Base-by-base conservation (phyloP, 192 early-diverging fungal species). In the Gaertneriomyces semiglobifer region DNA sequence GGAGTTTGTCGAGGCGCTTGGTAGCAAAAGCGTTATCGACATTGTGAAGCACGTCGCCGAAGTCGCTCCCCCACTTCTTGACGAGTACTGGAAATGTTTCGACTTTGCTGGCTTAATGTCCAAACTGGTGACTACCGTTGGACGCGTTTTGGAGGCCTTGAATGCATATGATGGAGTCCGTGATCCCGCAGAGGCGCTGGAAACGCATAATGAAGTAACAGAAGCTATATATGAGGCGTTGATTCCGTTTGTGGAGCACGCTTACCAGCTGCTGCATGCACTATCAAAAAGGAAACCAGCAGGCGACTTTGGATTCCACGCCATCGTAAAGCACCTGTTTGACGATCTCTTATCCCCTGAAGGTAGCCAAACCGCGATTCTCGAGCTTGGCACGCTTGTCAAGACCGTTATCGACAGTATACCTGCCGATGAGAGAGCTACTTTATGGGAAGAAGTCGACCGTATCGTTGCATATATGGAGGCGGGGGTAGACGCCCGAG, bases 31-130 rank as follows among this genome's bases (percentile, higher is more conserved):
- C 44, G 62, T 77, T 6, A 67, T 69, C 10, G 55, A 57, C 9
- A 63, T 77, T 40, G 56, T 77, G 44, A 63, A 53, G 6, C 71
- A 70, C 42, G 11, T 70, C 7, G 44, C 63, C 45, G 60, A 66
- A 42, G 57, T 58, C 52, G 18, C 73, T 6, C 71, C 76, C 7
- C 71, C 68, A 1, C 25, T 77, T 4, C 61, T 77, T 18, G 60
- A 63, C 39, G 76, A 77, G 50, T 64, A 73, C 1, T 77, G 71
- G 71, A 65, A 59, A 44, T 77, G 58, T 60, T 70, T 58, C n/a
- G 70, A 62, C 57, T 73, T 66, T 61, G 71, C 64, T 53, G 62
- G 7, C 10, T 59, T 65, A 4, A 66, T 61, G 52, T 60, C 16
- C 50, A 71, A 44, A 39, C 58, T 59, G 38, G 68, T 68, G 62